Conservation (phyloP, 257 asterid genomes). For the Linderniella brevidens region DNA sequence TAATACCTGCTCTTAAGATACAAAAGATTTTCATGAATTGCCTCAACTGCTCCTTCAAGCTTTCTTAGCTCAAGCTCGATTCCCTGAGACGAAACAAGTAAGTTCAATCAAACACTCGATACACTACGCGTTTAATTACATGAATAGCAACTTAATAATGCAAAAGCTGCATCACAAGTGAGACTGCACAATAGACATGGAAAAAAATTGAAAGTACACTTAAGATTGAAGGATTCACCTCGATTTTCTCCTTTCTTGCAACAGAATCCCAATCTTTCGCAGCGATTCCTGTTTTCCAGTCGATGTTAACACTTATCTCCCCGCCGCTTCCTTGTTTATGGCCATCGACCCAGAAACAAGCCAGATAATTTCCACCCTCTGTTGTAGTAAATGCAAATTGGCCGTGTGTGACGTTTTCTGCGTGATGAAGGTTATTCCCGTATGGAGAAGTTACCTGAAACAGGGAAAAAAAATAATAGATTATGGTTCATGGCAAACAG, state of each 20-base stretch:
- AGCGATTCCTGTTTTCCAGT: slow-evolving; percentile 84
- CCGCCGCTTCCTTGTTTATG: slow-evolving; percentile 25
- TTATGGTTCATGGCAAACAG: too few relatives aligned
- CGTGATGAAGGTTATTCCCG: slow-evolving; percentile 52
- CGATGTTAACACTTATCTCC: slow-evolving; percentile 54
- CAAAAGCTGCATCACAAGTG: neutral
- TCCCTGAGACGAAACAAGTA: slow-evolving; percentile 28
- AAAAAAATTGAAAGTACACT: neutral
- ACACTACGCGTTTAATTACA: neutral
- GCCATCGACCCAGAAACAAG: slow-evolving; percentile 63
- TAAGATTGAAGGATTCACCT: slow-evolving; percentile 28
- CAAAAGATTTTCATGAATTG: slow-evolving; percentile 72
- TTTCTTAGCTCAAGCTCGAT: slow-evolving; percentile 69
- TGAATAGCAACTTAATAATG: neutral
- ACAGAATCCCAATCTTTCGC: slow-evolving; percentile 91
- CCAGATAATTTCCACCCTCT: slow-evolving; percentile 68
- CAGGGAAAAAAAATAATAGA: too few relatives aligned
- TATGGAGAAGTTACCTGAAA: slow-evolving; percentile 67
- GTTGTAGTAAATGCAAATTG: slow-evolving; percentile 78
- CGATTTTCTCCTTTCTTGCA: slow-evolving; percentile 77
- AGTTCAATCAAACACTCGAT: neutral
- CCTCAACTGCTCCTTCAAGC: slow-evolving; percentile 79
- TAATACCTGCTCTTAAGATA: slow-evolving; percentile 63
- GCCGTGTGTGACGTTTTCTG: slow-evolving; percentile 62
- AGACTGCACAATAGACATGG: neutral